Percentiles rank a stretch among this genome's conserved stretches.
Conservation (phyloP, 176 grass and related monocot genomes). For the Neostapfia colusana region DNA sequence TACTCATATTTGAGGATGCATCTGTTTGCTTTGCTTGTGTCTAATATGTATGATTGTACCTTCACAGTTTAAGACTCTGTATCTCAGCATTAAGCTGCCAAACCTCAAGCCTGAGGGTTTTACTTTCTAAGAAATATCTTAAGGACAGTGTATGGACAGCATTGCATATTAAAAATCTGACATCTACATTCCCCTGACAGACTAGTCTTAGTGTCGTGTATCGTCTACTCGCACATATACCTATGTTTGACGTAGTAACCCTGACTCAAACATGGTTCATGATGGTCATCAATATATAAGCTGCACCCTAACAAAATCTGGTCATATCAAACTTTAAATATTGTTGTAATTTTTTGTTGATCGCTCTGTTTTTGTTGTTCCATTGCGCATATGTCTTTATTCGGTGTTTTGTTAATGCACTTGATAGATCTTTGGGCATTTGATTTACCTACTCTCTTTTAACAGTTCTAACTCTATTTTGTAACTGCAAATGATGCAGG, state of each 20-base stretch:
- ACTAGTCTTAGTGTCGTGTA: neutral
- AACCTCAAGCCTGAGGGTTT: neutral
- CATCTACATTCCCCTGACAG: conserved; percentile 10
- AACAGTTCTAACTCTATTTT: conserved; percentile 8
- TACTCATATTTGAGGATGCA: conserved; percentile 4
- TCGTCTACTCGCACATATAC: neutral
- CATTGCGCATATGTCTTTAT: neutral
- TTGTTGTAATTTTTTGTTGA: neutral
- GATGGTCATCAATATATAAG: too few species aligned
- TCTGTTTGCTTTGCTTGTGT: neutral
- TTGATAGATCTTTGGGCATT: conserved; percentile 22
- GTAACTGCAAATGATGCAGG: conserved; percentile 46
- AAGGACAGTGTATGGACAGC: neutral
- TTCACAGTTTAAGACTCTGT: neutral
- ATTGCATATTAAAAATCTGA: neutral
- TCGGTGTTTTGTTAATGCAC: conserved; percentile 4
- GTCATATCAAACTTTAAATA: neutral
- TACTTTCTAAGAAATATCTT: neutral
- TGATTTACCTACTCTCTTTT: neutral
- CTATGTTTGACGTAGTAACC: too few species aligned
- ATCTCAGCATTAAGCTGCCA: neutral
- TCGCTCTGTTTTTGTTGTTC: neutral
- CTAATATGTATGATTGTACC: neutral
- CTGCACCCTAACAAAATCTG: too few species aligned
- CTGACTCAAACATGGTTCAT: too few species aligned